Evolutionary conservation across 257 asterid genomes (phyloP).

Genomic region (Petunia axillaris): DNA sequence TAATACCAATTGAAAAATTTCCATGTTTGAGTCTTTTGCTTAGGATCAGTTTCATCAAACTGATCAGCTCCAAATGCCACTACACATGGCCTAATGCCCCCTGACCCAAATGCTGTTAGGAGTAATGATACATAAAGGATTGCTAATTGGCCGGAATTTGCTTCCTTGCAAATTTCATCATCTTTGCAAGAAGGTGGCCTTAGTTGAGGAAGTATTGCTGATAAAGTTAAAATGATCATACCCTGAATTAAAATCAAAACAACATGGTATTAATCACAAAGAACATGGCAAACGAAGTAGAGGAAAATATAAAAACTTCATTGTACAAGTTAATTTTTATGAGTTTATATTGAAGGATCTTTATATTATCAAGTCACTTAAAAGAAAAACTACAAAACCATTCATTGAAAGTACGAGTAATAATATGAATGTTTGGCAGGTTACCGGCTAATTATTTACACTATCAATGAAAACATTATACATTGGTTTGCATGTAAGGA

Average conservation of each 20-base stretch:
- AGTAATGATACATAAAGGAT: constrained; percentile 66
- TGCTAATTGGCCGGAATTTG: constrained; percentile 60
- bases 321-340: no score
- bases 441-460: no score
- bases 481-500: no score
- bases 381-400: no score
- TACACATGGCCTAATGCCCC: constrained; percentile 83
- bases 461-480: no score
- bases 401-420: no score
- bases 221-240: constrained; percentile 63
- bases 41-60: constrained; percentile 68
- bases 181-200: constrained; percentile 70
- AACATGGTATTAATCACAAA: neutral
- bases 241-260: constrained; percentile 50
- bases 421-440: no score
- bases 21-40: constrained; percentile 69
- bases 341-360: no score
- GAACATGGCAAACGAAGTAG: no score
- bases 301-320: no score
- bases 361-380: no score
- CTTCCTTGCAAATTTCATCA: constrained; percentile 51
- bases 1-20: constrained; percentile 94
- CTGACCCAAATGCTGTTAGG: constrained; percentile 73
- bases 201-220: constrained; percentile 65
- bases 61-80: constrained; percentile 88